Evolutionary conservation across 257 asterid species (phyloP).

Genomic region (Nicotiana paniculata): DNA sequence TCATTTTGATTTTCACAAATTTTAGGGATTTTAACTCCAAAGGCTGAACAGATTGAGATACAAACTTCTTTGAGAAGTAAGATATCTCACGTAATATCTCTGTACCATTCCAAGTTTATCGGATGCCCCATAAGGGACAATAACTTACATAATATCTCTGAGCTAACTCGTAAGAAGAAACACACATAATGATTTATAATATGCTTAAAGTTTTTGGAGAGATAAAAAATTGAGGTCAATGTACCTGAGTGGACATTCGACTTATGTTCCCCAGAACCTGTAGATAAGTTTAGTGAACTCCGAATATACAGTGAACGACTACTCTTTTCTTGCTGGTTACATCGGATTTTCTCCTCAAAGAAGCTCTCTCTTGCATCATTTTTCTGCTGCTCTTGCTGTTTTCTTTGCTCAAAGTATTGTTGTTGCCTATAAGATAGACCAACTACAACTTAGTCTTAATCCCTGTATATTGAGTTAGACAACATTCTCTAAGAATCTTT

Average conservation of each 20-base stretch:
- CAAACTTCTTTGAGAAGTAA: not conserved
- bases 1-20: not conserved
- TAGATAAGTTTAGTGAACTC: constrained; percentile 61
- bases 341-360: constrained; percentile 36
- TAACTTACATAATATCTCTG: not conserved
- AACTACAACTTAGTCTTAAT: constrained; percentile 10
- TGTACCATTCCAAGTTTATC: not conserved
- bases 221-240: constrained; percentile 7
- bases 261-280: constrained; percentile 30
- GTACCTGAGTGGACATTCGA: constrained; percentile 44
- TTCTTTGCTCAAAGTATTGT: constrained; percentile 86
- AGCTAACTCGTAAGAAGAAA: not conserved
- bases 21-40: not conserved
- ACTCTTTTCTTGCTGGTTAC: constrained; percentile 30
- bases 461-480: not conserved
- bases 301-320: constrained; percentile 73
- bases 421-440: constrained; percentile 52
- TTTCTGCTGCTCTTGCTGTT: constrained; percentile 50
- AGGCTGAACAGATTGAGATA: not conserved
- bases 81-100: not conserved
- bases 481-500: not conserved
- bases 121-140: not conserved
- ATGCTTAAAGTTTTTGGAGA: constrained; percentile 2
- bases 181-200: not conserved
- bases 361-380: constrained; percentile 29